Evolutionary conservation across 305 asterid species (phyloP).

Genomic region (Ilex paraguariensis): DNA sequence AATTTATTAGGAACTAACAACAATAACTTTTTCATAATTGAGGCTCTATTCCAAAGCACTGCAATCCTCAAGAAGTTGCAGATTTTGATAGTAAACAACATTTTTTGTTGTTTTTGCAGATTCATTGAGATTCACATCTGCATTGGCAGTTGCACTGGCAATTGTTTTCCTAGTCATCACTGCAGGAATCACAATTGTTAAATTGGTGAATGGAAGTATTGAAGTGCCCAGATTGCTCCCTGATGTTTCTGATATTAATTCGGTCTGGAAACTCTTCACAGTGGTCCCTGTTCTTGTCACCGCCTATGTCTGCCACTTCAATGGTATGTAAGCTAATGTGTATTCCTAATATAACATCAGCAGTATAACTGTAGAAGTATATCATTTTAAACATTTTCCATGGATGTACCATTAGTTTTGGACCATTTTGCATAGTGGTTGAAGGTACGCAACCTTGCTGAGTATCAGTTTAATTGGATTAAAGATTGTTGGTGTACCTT

Average conservation of each 20-base stretch:
- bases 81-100: neutral
- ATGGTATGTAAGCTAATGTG: constrained; percentile 28
- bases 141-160: constrained; percentile 48
- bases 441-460: constrained; percentile 1
- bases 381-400: too few species aligned
- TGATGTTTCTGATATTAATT: constrained; percentile 29
- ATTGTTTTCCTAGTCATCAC: constrained; percentile 44
- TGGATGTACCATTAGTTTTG: neutral
- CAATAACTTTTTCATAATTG: too few species aligned
- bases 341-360: too few species aligned
- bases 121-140: constrained; percentile 54
- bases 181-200: constrained; percentile 27
- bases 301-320: constrained; percentile 60
- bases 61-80: neutral
- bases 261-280: constrained; percentile 55
- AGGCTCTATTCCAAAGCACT: neutral
- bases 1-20: too few species aligned
- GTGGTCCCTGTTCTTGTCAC: constrained; percentile 59
- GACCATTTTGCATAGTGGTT: neutral
- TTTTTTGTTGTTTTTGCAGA: constrained; percentile 28
- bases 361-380: too few species aligned
- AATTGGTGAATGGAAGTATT: constrained; percentile 36
- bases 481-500: too few species aligned
- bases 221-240: constrained; percentile 41
- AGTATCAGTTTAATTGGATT: neutral